Base-by-base conservation (phyloP, 352 stramenopile species). In the Phytophthora fragariae region DNA sequence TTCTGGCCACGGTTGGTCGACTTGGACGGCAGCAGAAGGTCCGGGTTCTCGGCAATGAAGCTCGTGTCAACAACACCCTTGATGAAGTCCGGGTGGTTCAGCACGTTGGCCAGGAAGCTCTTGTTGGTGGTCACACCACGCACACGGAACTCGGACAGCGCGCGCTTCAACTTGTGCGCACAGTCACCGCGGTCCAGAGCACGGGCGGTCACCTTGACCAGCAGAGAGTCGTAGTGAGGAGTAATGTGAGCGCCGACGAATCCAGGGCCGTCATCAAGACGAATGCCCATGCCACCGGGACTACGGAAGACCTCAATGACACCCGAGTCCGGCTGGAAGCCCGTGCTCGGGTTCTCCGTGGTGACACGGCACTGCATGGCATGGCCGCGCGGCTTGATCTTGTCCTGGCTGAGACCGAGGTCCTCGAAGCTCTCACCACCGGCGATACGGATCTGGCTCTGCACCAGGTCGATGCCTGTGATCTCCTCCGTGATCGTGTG, bases 331-430 rank as follows among this genome's bases (percentile, higher is more conserved):
- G 97, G 97, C 64, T 95, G 90, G 83, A 99, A 99, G 66, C 98
- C 93, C 60, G 92, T 93, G 60, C 86, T 89, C 11, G 97, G 92
- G 75, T 98, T 94, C 77, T 99, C 97, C 4, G 97, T 99, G 8
- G 96, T 99, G 39, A 99, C 95, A 78, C 97, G 92, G 81, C 92
- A 98, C 78, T 99, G 96, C 87, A 99, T 99, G 52, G 97, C 97
- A 81, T 98, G 95, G 33, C 97, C 97, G 57, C 75, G 90, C 52
- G 82, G 91, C 62, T 83, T 79, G 68, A 99, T 98, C 64, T 97
- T 93, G 53, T 99, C 94, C 84, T 99, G 97, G 50, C 84, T 92
- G 55, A 99, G 81, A 2, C 97, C 97, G 6, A 99, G 75, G 50
- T 99, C 94, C 35, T 91, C 80, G 60, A 99, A 94, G 57, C 76